phyloP scores from a whole-genome alignment of 768 basidiomycete species.

The Auricularia cornea region DNA sequence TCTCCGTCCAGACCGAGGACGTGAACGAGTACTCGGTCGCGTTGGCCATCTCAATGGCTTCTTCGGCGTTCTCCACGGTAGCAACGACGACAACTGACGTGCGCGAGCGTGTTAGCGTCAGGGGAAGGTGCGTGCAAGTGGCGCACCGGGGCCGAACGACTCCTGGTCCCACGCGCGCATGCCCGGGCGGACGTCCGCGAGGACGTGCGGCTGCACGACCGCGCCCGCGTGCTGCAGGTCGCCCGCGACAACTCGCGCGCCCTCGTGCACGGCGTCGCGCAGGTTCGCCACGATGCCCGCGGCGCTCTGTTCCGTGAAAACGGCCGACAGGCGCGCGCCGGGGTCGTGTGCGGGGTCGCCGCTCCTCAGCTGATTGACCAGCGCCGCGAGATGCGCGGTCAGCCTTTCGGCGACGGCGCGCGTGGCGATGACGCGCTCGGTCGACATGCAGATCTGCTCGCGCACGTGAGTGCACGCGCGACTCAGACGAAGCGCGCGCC shows the following conservation, averaged over 20 bases:
- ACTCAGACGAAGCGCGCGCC: not conserved
- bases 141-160: slow-evolving; percentile 50
- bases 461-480: not conserved
- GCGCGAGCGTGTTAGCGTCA: not conserved
- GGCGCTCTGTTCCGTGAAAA: slow-evolving; percentile 40
- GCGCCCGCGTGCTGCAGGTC: slow-evolving; percentile 32
- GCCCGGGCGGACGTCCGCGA: slow-evolving; percentile 38
- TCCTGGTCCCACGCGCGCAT: slow-evolving; percentile 51
- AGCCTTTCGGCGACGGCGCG: slow-evolving; percentile 30
- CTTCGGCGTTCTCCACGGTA: slow-evolving; percentile 39
- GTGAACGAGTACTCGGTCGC: slow-evolving; percentile 43
- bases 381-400: slow-evolving; percentile 24
- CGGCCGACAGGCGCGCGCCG: slow-evolving; percentile 24
- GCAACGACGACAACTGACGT: slow-evolving; percentile 35
- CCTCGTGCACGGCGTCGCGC: slow-evolving; percentile 34
- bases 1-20: slow-evolving; percentile 44
- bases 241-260: slow-evolving; percentile 40
- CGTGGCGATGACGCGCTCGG: slow-evolving; percentile 49
- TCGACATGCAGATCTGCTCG: slow-evolving; percentile 48
- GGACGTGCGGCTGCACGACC: slow-evolving; percentile 45
- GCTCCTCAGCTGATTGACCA: slow-evolving; percentile 28
- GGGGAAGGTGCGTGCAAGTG: not conserved
- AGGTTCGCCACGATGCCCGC: slow-evolving; percentile 37
- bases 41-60: slow-evolving; percentile 51
- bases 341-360: slow-evolving; percentile 29